phyloP scores from a whole-genome alignment of 495 filamentous ascomycete genomes.

The Xylaria bambusicola region DNA sequence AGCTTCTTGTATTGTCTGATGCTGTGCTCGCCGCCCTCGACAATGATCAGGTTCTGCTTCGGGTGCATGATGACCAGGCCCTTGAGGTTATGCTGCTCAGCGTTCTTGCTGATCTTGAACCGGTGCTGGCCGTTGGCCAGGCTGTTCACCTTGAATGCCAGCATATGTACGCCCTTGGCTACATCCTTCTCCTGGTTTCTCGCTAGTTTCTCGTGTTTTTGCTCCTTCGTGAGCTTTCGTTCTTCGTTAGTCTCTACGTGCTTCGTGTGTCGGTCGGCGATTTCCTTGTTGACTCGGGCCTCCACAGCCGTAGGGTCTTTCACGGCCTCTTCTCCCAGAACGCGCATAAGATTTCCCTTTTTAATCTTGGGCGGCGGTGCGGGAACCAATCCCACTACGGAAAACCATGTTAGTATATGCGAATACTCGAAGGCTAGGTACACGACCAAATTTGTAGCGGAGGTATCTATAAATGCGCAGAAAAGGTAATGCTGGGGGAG shows the following conservation, averaged over 20 bases:
- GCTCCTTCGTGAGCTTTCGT: slow-evolving; percentile 87
- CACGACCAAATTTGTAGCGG: too few species aligned
- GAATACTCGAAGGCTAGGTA: too few species aligned
- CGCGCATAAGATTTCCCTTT: slow-evolving; percentile 93
- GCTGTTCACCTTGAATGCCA: slow-evolving; percentile 85
- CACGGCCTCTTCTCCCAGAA: slow-evolving; percentile 94
- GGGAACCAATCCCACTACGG: slow-evolving; percentile 71
- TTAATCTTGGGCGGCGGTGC: slow-evolving; percentile 93
- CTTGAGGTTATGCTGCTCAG: slow-evolving; percentile 80
- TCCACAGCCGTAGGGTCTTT: slow-evolving; percentile 98
- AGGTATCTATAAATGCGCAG: too few species aligned
- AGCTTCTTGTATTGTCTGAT: slow-evolving; percentile 79
- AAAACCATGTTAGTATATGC: background rate
- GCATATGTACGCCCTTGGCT: slow-evolving; percentile 75
- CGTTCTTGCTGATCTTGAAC: slow-evolving; percentile 89
- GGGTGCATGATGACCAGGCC: slow-evolving; percentile 90
- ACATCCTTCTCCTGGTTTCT: slow-evolving; percentile 85
- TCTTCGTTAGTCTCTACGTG: slow-evolving; percentile 82
- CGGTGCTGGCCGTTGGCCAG: slow-evolving; percentile 89
- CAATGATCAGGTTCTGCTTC: slow-evolving; percentile 81
- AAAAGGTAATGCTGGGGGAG: background rate
- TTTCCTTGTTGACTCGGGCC: slow-evolving; percentile 86
- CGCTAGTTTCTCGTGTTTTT: slow-evolving; percentile 81
- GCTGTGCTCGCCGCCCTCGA: slow-evolving; percentile 83
- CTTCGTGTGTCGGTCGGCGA: slow-evolving; percentile 75